phyloP scores from a whole-genome alignment of 768 basidiomycete genomes.

The Leccinum fibrillosum region DNA sequence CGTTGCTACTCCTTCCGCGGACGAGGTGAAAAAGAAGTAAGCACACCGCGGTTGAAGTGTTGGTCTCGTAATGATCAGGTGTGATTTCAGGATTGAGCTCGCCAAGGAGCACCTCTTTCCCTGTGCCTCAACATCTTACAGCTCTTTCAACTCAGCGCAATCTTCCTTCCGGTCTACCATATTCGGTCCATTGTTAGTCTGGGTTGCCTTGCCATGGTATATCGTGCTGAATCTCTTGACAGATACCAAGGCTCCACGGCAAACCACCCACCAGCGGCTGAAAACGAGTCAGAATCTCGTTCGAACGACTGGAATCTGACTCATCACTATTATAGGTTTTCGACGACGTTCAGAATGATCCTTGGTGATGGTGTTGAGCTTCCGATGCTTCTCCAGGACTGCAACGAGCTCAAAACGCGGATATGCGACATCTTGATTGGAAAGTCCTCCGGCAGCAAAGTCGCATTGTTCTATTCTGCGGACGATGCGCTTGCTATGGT shows the following conservation, averaged over 20 bases:
- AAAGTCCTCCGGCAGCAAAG: slow-evolving; percentile 38
- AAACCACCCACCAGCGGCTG: neutral
- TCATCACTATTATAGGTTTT: slow-evolving; percentile 16
- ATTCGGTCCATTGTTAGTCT: slow-evolving; percentile 60
- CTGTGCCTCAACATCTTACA: slow-evolving; percentile 22
- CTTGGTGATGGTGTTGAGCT: slow-evolving; percentile 50
- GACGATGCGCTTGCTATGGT: slow-evolving; percentile 48
- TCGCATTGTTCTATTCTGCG: slow-evolving; percentile 60
- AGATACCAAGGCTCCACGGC: slow-evolving; percentile 26
- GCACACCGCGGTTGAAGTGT: neutral
- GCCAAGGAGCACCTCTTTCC: slow-evolving; percentile 50
- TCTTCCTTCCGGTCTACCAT: slow-evolving; percentile 56
- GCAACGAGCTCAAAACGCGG: slow-evolving; percentile 29
- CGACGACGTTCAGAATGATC: slow-evolving; percentile 42
- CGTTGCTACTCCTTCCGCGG: slow-evolving; percentile 2
- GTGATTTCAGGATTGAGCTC: slow-evolving; percentile 34
- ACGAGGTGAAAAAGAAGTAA: slow-evolving; percentile 29
- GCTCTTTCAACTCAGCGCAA: slow-evolving; percentile 18
- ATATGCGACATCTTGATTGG: slow-evolving; percentile 39
- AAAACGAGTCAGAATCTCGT: slow-evolving; percentile 21
- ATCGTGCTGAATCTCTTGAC: slow-evolving; percentile 3
- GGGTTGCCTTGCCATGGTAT: neutral
- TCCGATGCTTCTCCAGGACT: slow-evolving; percentile 46
- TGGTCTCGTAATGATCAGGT: slow-evolving; percentile 1
- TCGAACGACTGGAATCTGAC: neutral